These are phyloP conservation scores for Eimeria falciformis DNA, from an alignment of 169 alveolate species.

Conservation along the genomic window DNA sequence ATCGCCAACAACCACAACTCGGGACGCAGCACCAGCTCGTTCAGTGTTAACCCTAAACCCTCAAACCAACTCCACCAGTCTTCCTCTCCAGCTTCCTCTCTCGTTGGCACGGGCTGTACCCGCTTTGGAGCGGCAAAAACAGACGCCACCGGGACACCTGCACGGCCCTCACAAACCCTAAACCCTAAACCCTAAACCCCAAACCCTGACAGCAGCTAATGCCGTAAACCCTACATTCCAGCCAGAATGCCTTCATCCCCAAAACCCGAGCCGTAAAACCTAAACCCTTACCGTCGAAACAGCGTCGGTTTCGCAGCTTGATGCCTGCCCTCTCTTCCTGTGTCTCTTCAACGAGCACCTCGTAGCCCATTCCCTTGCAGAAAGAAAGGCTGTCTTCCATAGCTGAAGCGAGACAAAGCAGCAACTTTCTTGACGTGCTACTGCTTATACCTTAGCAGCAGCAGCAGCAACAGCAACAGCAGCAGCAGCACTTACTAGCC, in stretches of 20 bases:
- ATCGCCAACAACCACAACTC: slow-evolving; percentile 59
- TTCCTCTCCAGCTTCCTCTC: neutral
- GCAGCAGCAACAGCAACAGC: neutral
- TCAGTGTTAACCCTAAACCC: neutral
- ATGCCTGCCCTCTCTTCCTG: neutral
- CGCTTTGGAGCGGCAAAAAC: slow-evolving; percentile 48
- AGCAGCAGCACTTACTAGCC: slow-evolving; percentile 41
- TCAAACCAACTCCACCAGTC: slow-evolving; percentile 5
- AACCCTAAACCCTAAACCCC: neutral
- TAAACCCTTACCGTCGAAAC: slow-evolving; percentile 8
- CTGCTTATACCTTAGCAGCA: neutral
- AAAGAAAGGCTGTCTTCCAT: slow-evolving; percentile 39
- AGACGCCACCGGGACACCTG: slow-evolving; percentile 54
- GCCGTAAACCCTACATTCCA: neutral
- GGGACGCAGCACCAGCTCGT: slow-evolving; percentile 40
- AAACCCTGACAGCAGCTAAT: neutral
- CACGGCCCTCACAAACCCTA: neutral
- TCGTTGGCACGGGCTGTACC: neutral
- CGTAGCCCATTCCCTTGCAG: slow-evolving; percentile 54
- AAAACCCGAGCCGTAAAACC: neutral
- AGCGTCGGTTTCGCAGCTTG: neutral
- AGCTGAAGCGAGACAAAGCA: slow-evolving; percentile 20
- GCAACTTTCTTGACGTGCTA: neutral
- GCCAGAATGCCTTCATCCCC: neutral
- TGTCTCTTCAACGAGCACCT: slow-evolving; percentile 18